Base-by-base conservation (phyloP, 1,284 basidiomycete species). In the Earliella scabrosa region DNA sequence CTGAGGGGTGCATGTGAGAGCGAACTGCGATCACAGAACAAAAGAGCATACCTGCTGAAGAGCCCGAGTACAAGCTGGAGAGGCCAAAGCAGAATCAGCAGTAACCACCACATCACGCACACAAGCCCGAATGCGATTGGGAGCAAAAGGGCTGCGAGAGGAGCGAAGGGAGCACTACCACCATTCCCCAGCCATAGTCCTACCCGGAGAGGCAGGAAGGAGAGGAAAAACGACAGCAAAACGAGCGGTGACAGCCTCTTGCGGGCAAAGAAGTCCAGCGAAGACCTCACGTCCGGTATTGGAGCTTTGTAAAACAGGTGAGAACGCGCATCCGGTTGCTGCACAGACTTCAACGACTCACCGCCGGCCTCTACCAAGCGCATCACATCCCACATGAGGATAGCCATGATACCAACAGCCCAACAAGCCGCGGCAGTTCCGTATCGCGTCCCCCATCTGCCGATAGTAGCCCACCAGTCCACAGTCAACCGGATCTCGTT, bases 391-490 rank as follows among this genome's bases (percentile, higher is more conserved):
- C 81, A 86, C 24, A 90, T 58, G 0, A 87, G 58, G 8, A 88
- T 60, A 1, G 81, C 77, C 0, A 84, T 79, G 52, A 92, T 77
- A 1, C 86, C 92, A 1, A 88, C 71, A 1, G 83, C 75, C 91
- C 93, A 96, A 24, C 81, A 81, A 1, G 88, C 70, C 0, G 88
- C 66, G 1, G 85, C 86, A 29, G 83, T 86, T 47, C 87, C 82
- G 70, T 92, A 93, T n/a, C 94, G 78, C 11, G 84, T 74, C 2
- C 85, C 82, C 70, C 82, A 81, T 45, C 92, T 80, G 4, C 90
- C 90, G 8, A 90, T 57, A 2, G 85, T 88, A n/a, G 82, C 77
- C 68, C 77, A 75, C 82, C 85, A 86, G 66, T 93, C 88, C 4
- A 94, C 66, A 7, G 73, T 68, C 13, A 95, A 65, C 0, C 66